Percentiles rank a stretch among this genome's conserved stretches.
These are phyloP conservation scores for Marasmius oreades DNA, from an alignment of 1,284 basidiomycete species.

Conservation along the genomic window DNA sequence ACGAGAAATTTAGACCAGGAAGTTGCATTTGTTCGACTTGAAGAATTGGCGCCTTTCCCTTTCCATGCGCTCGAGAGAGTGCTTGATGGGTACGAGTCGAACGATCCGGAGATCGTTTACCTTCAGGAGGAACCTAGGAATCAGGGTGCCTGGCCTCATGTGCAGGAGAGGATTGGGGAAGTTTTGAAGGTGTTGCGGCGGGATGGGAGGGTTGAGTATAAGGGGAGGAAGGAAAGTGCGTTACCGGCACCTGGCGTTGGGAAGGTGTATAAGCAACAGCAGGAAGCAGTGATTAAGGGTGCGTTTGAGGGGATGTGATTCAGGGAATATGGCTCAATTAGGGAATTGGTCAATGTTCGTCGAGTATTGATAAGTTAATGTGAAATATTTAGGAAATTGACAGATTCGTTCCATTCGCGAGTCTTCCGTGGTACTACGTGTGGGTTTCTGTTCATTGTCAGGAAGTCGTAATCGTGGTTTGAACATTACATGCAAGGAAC, in stretches of 20 bases:
- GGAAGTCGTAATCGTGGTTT: no score
- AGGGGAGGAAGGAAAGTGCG: constrained; percentile 68
- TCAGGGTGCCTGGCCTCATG: constrained; percentile 77
- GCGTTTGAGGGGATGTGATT: constrained; percentile 50
- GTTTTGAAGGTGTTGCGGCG: constrained; percentile 44
- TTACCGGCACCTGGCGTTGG: constrained; percentile 80
- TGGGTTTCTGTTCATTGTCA: no score
- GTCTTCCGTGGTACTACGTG: no score
- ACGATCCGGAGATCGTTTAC: constrained; percentile 54
- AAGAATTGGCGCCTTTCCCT: constrained; percentile 87
- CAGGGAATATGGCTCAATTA: neutral
- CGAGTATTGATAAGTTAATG: neutral
- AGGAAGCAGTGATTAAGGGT: constrained; percentile 52
- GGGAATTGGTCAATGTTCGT: neutral
- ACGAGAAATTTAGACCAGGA: constrained; percentile 41
- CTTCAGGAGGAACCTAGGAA: constrained; percentile 87
- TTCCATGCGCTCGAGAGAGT: constrained; percentile 49
- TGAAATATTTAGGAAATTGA: no score
- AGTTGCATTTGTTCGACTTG: constrained; percentile 73
- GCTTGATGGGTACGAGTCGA: constrained; percentile 45
- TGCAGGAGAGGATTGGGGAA: constrained; percentile 49
- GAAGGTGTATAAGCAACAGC: constrained; percentile 64
- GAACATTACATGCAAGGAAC: no score
- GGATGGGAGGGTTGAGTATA: constrained; percentile 41
- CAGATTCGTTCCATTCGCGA: no score